phyloP scores from a whole-genome alignment of 2,329 filamentous ascomycete genomes.

The Magnaporthales sp. region DNA sequence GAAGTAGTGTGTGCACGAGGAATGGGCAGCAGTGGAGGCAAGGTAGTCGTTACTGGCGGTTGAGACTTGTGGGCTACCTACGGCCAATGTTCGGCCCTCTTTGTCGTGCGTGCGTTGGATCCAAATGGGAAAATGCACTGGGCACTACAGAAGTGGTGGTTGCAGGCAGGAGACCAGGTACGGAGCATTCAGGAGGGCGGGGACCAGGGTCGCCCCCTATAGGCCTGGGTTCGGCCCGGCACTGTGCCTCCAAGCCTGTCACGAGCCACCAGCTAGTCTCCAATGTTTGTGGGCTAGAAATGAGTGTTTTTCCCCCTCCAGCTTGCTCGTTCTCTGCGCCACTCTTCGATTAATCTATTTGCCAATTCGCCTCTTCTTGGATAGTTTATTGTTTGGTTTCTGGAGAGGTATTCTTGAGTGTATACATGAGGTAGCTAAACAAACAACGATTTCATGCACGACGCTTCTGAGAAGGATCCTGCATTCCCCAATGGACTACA shows the following conservation, averaged over 20 bases:
- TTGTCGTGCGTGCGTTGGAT: neutral
- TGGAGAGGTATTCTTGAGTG: neutral
- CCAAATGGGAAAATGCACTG: neutral
- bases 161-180: neutral
- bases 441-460: neutral
- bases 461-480: neutral
- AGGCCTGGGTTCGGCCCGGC: neutral
- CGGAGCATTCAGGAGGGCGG: neutral
- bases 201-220: neutral
- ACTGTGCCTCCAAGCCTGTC: neutral
- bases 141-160: neutral
- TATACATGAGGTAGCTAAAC: neutral
- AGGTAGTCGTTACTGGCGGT: neutral
- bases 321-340: neutral
- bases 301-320: neutral
- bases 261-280: neutral
- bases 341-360: neutral
- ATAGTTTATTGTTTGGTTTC: neutral
- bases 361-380: neutral
- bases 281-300: neutral
- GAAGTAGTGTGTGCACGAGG: neutral
- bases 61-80: neutral
- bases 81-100: neutral
- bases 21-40: neutral
- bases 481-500: neutral